phyloP scores from a whole-genome alignment of 352 stramenopile species.

The Pythium phragmitis region DNA sequence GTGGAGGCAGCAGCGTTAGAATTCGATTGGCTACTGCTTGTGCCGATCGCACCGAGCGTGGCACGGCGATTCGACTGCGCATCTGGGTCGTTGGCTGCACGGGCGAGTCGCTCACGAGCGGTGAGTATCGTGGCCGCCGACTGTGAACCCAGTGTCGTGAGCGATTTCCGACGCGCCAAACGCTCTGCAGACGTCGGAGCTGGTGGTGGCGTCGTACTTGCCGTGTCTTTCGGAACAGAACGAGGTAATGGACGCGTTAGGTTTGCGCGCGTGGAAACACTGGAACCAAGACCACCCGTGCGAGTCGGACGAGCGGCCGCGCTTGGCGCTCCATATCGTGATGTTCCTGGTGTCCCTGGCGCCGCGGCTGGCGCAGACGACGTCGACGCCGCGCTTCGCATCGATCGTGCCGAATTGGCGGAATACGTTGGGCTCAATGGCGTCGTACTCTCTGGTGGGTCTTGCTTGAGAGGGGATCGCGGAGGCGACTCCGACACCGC shows the following conservation, averaged over 20 bases:
- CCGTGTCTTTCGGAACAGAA: constrained; percentile 10
- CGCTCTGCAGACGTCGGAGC: constrained; percentile 18
- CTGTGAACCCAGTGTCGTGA: constrained; percentile 26
- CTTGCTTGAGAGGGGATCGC: constrained; percentile 15
- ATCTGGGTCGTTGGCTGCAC: constrained; percentile 14
- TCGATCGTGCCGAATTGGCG: constrained; percentile 33
- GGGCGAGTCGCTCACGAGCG: constrained; percentile 27
- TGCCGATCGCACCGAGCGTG: constrained; percentile 27
- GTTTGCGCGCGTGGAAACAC: neutral
- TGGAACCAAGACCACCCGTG: neutral
- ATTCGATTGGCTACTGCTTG: constrained; percentile 20
- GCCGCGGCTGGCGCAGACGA: constrained; percentile 35
- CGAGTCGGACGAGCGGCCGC: constrained; percentile 6
- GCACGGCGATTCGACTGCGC: constrained; percentile 24
- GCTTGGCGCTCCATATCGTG: constrained; percentile 8
- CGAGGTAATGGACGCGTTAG: constrained; percentile 11
- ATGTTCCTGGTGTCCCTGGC: constrained; percentile 13
- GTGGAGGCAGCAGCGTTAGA: neutral
- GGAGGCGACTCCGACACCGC: constrained; percentile 16
- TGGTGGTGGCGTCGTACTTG: neutral
- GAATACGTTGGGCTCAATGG: constrained; percentile 43
- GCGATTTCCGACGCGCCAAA: constrained; percentile 26
- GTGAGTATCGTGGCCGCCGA: constrained; percentile 18
- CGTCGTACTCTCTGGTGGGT: neutral
- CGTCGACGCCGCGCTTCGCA: constrained; percentile 43